phyloP scores from a whole-genome alignment of 2,329 filamentous ascomycete species.

The Neonectria faginata region DNA sequence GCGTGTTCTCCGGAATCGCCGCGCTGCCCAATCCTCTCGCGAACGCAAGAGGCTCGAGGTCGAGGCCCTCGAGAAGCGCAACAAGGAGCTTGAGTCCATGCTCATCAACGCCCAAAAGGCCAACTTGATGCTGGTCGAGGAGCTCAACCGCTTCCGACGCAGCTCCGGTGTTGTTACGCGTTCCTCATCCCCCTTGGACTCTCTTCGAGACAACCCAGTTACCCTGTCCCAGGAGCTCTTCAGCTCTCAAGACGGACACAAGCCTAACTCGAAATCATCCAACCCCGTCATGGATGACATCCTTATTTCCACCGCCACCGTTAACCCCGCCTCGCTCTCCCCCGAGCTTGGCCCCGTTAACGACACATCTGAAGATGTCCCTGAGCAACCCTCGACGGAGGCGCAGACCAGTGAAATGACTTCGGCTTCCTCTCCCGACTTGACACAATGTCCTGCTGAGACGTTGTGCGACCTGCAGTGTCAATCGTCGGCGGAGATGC shows the following conservation, averaged over 20 bases:
- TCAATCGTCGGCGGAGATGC: constrained; percentile 87
- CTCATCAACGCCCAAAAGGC: constrained; percentile 70
- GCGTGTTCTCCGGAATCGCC: constrained; percentile 94
- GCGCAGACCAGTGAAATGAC: constrained; percentile 43
- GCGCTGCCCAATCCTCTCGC: constrained; percentile 94
- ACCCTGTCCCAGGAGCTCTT: constrained; percentile 72
- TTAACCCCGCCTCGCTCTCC: constrained; percentile 72
- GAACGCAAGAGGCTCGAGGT: constrained; percentile 92
- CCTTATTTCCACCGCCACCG: constrained; percentile 61
- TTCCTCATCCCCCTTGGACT: constrained; percentile 57
- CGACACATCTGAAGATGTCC: constrained; percentile 52
- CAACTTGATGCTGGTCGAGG: constrained; percentile 61
- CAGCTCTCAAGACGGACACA: constrained; percentile 57
- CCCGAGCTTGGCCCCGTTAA: constrained; percentile 66
- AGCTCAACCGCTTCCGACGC: constrained; percentile 62
- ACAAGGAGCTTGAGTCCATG: constrained; percentile 75
- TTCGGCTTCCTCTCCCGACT: constrained; percentile 73
- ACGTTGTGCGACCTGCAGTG: constrained; percentile 99
- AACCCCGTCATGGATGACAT: constrained; percentile 58
- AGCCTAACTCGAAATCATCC: constrained; percentile 45
- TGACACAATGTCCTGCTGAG: constrained; percentile 99
- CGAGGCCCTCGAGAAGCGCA: constrained; percentile 83
- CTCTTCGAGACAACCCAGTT: constrained; percentile 60
- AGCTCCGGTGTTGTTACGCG: constrained; percentile 56
- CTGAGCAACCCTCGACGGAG: constrained; percentile 45